Evolutionary conservation across 306 rosid genomes (phyloP).

Genomic region (Lathyrus sativus): DNA sequence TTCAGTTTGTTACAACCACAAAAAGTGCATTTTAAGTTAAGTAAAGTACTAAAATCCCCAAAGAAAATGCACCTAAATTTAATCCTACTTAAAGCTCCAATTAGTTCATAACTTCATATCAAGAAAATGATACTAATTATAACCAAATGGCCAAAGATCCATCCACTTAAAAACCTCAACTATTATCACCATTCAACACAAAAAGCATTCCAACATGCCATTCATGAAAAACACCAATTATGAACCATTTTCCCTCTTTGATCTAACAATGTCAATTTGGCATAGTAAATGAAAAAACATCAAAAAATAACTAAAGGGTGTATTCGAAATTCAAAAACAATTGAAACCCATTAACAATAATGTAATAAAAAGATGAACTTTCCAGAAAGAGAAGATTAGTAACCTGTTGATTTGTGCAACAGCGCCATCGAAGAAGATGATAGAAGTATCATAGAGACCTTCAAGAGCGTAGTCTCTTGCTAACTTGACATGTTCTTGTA

Average conservation of each 20-base stretch:
- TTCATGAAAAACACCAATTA: neutral
- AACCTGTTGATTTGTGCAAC: conserved; percentile 98
- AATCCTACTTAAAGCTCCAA: neutral
- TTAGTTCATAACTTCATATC: conserved; percentile 1
- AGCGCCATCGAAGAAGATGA: conserved; percentile 95
- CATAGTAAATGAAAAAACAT: neutral
- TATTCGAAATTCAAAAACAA: conserved; percentile 15
- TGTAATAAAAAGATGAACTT: conserved; percentile 11
- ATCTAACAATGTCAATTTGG: neutral
- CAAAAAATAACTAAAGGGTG: neutral
- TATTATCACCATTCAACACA: neutral
- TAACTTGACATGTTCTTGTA: conserved; percentile 89
- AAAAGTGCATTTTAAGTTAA: neutral
- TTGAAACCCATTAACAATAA: conserved; percentile 5
- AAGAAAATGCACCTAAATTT: neutral
- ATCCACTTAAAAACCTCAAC: neutral
- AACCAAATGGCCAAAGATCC: neutral
- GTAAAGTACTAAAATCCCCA: neutral
- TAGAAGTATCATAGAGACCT: conserved; percentile 87
- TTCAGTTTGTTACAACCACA: neutral
- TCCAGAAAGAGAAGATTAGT: conserved; percentile 1
- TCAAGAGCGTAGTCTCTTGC: conserved; percentile 97
- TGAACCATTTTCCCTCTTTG: neutral
- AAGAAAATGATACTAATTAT: neutral
- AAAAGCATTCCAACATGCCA: neutral